These are phyloP conservation scores for Alternaria triticina DNA, from an alignment of 2,329 filamentous ascomycete genomes.

Conservation along the genomic window DNA sequence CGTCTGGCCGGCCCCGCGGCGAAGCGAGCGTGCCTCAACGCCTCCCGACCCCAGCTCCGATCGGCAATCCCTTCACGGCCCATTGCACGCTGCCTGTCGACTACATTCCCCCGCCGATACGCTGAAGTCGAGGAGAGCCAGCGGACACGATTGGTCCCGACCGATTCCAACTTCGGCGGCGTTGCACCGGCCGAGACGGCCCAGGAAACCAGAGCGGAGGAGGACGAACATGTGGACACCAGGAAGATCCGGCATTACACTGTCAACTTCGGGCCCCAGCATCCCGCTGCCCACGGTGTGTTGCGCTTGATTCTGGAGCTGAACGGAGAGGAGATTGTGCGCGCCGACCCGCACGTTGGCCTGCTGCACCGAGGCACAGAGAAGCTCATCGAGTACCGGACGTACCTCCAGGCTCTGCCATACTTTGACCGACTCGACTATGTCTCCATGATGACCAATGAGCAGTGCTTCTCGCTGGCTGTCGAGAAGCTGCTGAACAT, in stretches of 20 bases:
- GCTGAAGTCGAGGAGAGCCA: slow-evolving; percentile 60
- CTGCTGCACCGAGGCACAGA: slow-evolving; percentile 96
- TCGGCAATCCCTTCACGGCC: slow-evolving; percentile 48
- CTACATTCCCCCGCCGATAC: slow-evolving; percentile 67
- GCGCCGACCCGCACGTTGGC: slow-evolving; percentile 95
- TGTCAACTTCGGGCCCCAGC: slow-evolving; percentile 98
- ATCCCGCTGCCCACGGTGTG: slow-evolving; percentile 98
- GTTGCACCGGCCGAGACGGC: slow-evolving; percentile 53
- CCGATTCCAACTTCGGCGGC: slow-evolving; percentile 67
- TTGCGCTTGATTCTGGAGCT: slow-evolving; percentile 96
- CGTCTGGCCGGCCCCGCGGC: slow-evolving; percentile 75
- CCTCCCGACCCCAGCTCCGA: slow-evolving; percentile 56
- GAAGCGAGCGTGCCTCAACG: slow-evolving; percentile 67
- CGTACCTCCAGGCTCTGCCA: slow-evolving; percentile 94
- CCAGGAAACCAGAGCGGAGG: slow-evolving; percentile 52
- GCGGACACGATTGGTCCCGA: slow-evolving; percentile 68
- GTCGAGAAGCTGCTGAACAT: slow-evolving; percentile 98
- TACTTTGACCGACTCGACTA: slow-evolving; percentile 99
- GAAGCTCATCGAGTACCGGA: slow-evolving; percentile 99
- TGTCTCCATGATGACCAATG: slow-evolving; percentile 99
- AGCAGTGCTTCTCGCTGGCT: slow-evolving; percentile 94
- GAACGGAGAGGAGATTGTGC: slow-evolving; percentile 96
- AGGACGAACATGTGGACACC: slow-evolving; percentile 58
- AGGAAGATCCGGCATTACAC: slow-evolving; percentile 99
- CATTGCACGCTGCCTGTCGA: slow-evolving; percentile 69